phyloP scores from a whole-genome alignment of 148 eudicot species.

The Oxyria digyna region DNA sequence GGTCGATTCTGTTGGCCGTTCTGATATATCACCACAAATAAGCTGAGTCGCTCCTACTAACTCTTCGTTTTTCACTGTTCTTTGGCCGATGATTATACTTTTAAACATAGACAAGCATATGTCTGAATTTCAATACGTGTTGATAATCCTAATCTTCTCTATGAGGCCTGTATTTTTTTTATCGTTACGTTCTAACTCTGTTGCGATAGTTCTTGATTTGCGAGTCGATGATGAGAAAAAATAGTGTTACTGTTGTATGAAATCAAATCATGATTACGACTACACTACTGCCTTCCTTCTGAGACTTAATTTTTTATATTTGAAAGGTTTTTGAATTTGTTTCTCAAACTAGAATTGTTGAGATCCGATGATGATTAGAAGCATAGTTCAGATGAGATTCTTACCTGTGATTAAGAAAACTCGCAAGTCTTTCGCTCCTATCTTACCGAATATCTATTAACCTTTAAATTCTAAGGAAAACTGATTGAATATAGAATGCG shows the following conservation, averaged over 20 bases:
- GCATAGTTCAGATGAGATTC: slow-evolving; percentile 10
- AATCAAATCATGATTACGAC: slow-evolving; percentile 1
- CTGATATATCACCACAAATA: slow-evolving; percentile 10
- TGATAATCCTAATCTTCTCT: slow-evolving; percentile 10
- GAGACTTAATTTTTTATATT: background rate
- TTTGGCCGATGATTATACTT: slow-evolving; percentile 4
- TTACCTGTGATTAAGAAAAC: background rate
- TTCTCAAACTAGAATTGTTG: background rate
- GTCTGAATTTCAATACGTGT: slow-evolving; percentile 6
- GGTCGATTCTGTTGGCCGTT: background rate
- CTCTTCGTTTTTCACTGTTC: background rate
- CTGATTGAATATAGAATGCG: background rate
- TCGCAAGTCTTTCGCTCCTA: slow-evolving; percentile 11
- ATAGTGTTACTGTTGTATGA: background rate
- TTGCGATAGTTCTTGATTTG: background rate
- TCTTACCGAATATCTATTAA: background rate
- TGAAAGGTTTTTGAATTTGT: background rate
- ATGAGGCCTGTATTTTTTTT: background rate
- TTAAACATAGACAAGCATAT: slow-evolving; percentile 7
- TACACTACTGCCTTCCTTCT: slow-evolving; percentile 11
- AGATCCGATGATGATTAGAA: slow-evolving; percentile 2
- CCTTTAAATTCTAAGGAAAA: too few species aligned
- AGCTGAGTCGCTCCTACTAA: background rate
- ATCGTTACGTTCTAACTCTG: background rate
- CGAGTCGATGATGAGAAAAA: background rate